Evolutionary conservation across 1,139 yeast species (phyloP).

Genomic region (Debaryomyces nepalensis): DNA sequence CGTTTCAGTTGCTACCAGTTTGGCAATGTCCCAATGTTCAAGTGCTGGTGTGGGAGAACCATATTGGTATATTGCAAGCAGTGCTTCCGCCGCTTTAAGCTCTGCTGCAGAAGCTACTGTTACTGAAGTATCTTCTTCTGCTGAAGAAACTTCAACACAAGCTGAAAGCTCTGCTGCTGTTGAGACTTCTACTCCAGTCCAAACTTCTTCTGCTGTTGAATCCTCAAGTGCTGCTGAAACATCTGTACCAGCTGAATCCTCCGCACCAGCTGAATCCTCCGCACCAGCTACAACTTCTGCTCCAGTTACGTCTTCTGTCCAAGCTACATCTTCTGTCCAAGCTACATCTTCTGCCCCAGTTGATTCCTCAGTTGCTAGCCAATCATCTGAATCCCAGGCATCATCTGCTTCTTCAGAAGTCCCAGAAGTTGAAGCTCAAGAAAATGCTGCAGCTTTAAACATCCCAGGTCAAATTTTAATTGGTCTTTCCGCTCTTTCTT

Average conservation of each 20-base stretch:
- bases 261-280: background rate
- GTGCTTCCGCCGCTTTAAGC: slow-evolving; percentile 14
- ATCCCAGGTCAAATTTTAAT: slow-evolving; percentile 1
- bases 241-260: background rate
- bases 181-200: slow-evolving; percentile 5
- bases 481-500: slow-evolving; percentile 1
- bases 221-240: background rate
- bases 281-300: slow-evolving; percentile 1
- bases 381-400: background rate
- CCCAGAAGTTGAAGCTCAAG: slow-evolving; percentile 1
- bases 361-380: background rate
- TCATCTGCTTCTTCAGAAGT: background rate
- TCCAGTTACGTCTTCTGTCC: background rate
- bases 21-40: slow-evolving; percentile 48
- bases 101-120: slow-evolving; percentile 21
- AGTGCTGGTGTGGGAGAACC: slow-evolving; percentile 40
- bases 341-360: slow-evolving; percentile 1
- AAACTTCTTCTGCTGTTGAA: background rate
- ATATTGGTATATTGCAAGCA: slow-evolving; percentile 14
- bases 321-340: slow-evolving; percentile 2
- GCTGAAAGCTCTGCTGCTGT: slow-evolving; percentile 1
- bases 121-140: slow-evolving; percentile 6
- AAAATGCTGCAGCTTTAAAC: background rate
- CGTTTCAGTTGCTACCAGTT: slow-evolving; percentile 41
- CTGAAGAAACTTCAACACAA: slow-evolving; percentile 9